A percentile compares a stretch with the other conserved stretches of the same genome.
These are phyloP conservation scores for Syzygium oleosum DNA, from an alignment of 345 rosid genomes.

Conservation along the genomic window DNA sequence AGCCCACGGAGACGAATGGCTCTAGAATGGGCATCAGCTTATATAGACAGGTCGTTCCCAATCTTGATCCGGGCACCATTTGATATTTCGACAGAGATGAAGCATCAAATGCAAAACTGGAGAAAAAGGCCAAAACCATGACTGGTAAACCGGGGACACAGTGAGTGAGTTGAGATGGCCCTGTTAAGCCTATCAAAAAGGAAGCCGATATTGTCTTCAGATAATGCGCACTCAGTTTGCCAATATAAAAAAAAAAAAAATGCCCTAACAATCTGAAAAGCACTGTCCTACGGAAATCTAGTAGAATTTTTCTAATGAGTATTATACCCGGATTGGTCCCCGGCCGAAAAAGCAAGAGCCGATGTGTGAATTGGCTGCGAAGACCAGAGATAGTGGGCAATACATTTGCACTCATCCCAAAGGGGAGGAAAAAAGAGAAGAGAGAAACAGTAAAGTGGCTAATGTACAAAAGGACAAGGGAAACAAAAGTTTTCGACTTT, in stretches of 20 bases:
- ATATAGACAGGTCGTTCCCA: background rate
- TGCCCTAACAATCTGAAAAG: background rate
- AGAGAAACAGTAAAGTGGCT: constrained; percentile 11
- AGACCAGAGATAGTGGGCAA: background rate
- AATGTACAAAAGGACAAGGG: constrained; percentile 24
- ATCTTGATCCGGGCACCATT: background rate
- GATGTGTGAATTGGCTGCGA: background rate
- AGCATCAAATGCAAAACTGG: background rate
- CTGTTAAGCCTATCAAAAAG: background rate
- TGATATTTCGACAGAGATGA: background rate
- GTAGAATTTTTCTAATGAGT: background rate
- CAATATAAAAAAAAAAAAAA: background rate
- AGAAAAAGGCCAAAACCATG: background rate
- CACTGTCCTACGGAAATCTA: background rate
- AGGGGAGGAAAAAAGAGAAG: constrained; percentile 4
- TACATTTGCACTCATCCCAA: background rate
- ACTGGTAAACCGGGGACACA: background rate
- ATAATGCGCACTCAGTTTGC: background rate
- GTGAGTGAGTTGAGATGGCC: background rate
- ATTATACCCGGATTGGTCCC: constrained; percentile 6
- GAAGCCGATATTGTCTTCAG: background rate
- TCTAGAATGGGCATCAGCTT: background rate
- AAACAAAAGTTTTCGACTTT: constrained; percentile 29
- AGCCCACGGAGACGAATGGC: background rate
- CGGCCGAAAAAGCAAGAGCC: constrained; percentile 7